These are phyloP conservation scores for Gymnopilus junonius DNA, from an alignment of 768 basidiomycete genomes.

Conservation along the genomic window DNA sequence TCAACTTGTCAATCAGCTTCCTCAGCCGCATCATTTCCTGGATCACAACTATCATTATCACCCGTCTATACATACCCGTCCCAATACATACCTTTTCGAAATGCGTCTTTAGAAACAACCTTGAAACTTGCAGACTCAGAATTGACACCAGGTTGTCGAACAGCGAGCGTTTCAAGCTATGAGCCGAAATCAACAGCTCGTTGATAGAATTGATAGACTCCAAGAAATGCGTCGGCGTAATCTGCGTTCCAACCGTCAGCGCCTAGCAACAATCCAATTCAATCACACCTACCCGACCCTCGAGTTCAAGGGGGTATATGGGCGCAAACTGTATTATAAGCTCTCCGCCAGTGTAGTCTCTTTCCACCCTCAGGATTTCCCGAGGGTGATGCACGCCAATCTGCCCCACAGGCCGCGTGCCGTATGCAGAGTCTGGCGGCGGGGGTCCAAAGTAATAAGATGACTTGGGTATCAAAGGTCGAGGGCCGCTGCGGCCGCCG, in stretches of 20 bases:
- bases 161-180: conserved; percentile 73
- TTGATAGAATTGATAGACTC: conserved; percentile 93
- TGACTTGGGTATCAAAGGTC: conserved; percentile 71
- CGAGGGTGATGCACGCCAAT: conserved; percentile 91
- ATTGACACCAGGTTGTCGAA: conserved; percentile 82
- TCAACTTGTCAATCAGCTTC: conserved; percentile 65
- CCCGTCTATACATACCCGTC: conserved; percentile 1
- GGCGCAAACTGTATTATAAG: conserved; percentile 89
- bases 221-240: conserved; percentile 89
- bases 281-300: conserved; percentile 71
- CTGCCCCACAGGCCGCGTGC: conserved; percentile 78
- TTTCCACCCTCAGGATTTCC: conserved; percentile 88
- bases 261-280: neutral
- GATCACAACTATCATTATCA: neutral
- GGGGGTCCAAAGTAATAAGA: conserved; percentile 88
- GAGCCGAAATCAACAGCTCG: conserved; percentile 82
- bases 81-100: conserved; percentile 75
- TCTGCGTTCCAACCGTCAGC: conserved; percentile 44
- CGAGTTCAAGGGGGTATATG: conserved; percentile 89
- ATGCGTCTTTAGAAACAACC: conserved; percentile 69
- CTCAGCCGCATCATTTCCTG: conserved; percentile 82
- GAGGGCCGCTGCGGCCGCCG: conserved; percentile 31
- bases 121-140: conserved; percentile 79
- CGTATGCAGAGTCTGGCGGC: conserved; percentile 75
- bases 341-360: conserved; percentile 93